Evolutionary conservation across 1,284 basidiomycete genomes (phyloP).

Genomic region (Inonotus hispidus): DNA sequence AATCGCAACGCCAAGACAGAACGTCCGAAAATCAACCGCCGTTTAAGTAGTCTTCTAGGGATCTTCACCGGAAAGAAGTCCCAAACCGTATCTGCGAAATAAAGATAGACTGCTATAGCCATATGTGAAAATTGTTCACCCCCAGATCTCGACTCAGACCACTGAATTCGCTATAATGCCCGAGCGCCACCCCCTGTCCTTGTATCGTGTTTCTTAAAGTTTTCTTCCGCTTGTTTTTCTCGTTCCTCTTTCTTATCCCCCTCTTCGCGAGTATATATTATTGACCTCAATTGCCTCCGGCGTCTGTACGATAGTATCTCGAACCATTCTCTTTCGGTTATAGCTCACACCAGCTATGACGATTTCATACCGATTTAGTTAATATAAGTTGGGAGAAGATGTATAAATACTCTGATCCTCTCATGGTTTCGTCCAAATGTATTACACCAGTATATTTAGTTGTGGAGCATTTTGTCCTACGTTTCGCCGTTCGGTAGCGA

Average conservation of each 20-base stretch:
- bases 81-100: conserved; percentile 1
- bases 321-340: background rate
- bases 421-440: background rate
- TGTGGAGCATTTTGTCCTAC: background rate
- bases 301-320: conserved; percentile 4
- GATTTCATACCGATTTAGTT: background rate
- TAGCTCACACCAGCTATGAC: background rate
- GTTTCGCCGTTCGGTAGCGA: conserved; percentile 6
- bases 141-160: background rate
- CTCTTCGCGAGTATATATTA: background rate
- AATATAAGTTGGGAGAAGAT: background rate
- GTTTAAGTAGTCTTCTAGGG: conserved; percentile 12
- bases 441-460: background rate
- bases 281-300: conserved; percentile 3
- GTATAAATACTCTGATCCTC: background rate
- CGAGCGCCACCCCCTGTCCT: background rate
- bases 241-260: background rate
- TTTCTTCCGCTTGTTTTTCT: background rate
- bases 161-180: background rate
- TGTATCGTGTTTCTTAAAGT: background rate
- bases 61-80: conserved; percentile 11
- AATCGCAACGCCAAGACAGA: background rate
- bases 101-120: background rate
- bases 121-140: background rate
- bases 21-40: conserved; percentile 12